phyloP scores from a whole-genome alignment of 2,329 filamentous ascomycete species.

The Tolypocladium guangdongense region DNA sequence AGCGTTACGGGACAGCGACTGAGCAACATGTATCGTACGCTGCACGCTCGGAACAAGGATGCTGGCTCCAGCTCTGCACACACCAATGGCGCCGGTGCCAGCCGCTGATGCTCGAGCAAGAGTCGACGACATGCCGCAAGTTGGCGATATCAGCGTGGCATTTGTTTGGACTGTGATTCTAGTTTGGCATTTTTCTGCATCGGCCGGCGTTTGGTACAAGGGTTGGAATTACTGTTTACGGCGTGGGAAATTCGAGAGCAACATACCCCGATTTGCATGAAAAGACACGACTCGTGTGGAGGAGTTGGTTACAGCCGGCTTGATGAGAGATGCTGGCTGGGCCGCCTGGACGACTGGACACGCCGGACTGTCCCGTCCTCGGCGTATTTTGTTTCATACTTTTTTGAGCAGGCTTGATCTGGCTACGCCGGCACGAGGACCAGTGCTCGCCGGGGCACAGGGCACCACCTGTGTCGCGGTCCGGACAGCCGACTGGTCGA shows the following conservation, averaged over 20 bases:
- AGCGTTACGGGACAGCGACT: slow-evolving; percentile 32
- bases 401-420: background rate
- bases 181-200: slow-evolving; percentile 14
- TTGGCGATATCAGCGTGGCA: slow-evolving; percentile 2
- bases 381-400: background rate
- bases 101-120: slow-evolving; percentile 2
- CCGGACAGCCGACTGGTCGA: background rate
- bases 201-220: slow-evolving; percentile 12
- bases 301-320: slow-evolving; percentile 9
- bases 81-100: slow-evolving; percentile 19
- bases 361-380: background rate
- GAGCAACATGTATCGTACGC: slow-evolving; percentile 32
- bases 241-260: slow-evolving; percentile 10
- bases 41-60: slow-evolving; percentile 22
- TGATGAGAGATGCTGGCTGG: slow-evolving; percentile 1
- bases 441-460: background rate
- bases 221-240: slow-evolving; percentile 10
- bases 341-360: background rate
- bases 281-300: slow-evolving; percentile 5
- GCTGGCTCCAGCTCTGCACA: slow-evolving; percentile 16
- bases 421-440: background rate
- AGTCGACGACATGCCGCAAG: background rate
- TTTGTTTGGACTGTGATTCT: slow-evolving; percentile 5
- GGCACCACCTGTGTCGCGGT: background rate
- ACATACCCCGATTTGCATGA: slow-evolving; percentile 18